A percentile compares a stretch with the other conserved stretches of the same genome.
These are phyloP conservation scores for Fusarium sp. DNA, from an alignment of 2,329 filamentous ascomycete species.

Conservation along the genomic window DNA sequence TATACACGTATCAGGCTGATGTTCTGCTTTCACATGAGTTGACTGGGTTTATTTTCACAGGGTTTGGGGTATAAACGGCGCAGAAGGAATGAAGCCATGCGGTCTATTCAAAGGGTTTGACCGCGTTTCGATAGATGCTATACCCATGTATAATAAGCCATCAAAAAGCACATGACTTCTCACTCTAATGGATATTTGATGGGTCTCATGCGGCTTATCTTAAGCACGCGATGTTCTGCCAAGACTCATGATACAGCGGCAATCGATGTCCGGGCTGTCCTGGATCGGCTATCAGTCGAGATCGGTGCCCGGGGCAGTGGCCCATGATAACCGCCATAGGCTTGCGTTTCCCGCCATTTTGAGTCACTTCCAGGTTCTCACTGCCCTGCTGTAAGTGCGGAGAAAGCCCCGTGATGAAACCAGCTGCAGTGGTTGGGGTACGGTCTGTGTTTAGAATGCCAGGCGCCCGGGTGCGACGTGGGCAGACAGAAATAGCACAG, in stretches of 20 bases:
- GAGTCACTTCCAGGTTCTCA: conserved; percentile 27
- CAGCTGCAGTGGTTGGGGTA: conserved; percentile 29
- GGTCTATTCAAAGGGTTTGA: conserved; percentile 7
- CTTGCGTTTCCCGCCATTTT: conserved; percentile 30
- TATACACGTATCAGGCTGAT: conserved; percentile 11
- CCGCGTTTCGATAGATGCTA: conserved; percentile 30
- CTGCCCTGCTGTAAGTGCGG: conserved; percentile 33
- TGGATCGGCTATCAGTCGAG: conserved; percentile 3
- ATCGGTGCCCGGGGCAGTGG: conserved; percentile 15
- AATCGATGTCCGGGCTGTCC: conserved; percentile 16
- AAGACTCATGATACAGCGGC: conserved; percentile 23
- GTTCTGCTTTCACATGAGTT: conserved; percentile 1
- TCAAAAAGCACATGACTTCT: conserved; percentile 19
- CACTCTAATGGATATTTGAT: background rate
- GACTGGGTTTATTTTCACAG: conserved; percentile 5
- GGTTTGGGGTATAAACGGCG: conserved; percentile 19
- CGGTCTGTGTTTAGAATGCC: conserved; percentile 6
- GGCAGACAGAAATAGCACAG: background rate
- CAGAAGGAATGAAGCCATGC: conserved; percentile 12
- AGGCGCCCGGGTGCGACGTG: background rate
- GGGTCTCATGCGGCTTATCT: conserved; percentile 28
- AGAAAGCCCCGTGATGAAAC: conserved; percentile 42
- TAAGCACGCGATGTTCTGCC: conserved; percentile 23
- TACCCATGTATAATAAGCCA: conserved; percentile 22
- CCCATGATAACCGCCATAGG: conserved; percentile 10